phyloP scores from a whole-genome alignment of 495 filamentous ascomycete genomes.

The Hypoxylon perforatum region DNA sequence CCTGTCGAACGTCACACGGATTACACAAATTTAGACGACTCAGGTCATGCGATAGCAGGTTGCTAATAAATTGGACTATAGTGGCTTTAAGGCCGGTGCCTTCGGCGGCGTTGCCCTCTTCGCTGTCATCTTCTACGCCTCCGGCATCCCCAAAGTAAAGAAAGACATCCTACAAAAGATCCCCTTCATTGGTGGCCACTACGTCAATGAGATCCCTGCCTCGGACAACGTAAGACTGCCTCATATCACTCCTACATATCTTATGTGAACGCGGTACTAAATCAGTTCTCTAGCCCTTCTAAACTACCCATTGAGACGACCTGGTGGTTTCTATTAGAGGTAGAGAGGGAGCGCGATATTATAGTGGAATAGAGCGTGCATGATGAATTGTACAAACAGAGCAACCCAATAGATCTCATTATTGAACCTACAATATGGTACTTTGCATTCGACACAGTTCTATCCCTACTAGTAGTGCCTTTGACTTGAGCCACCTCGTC shows the following conservation, averaged over 20 bases:
- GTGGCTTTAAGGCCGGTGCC: constrained; percentile 55
- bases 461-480: constrained; percentile 9
- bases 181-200: constrained; percentile 62
- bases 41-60: background rate
- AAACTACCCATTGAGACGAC: constrained; percentile 37
- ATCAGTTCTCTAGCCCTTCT: constrained; percentile 54
- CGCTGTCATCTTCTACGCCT: constrained; percentile 68
- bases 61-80: constrained; percentile 41
- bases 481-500: constrained; percentile 19
- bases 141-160: constrained; percentile 66
- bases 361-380: constrained; percentile 33
- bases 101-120: constrained; percentile 68
- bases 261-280: background rate
- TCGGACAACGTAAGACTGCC: constrained; percentile 66
- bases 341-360: constrained; percentile 17
- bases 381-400: constrained; percentile 41
- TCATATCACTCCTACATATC: background rate
- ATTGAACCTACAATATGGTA: constrained; percentile 2
- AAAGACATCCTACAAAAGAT: constrained; percentile 69
- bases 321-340: constrained; percentile 21
- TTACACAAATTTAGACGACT: background rate
- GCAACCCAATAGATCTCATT: constrained; percentile 46
- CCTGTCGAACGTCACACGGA: background rate
- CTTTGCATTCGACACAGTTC: constrained; percentile 19
- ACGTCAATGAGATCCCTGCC: constrained; percentile 61